Percentiles rank a stretch among this genome's conserved stretches.
phyloP scores from a whole-genome alignment of 768 basidiomycete genomes.

The Gymnopilus junonius region DNA sequence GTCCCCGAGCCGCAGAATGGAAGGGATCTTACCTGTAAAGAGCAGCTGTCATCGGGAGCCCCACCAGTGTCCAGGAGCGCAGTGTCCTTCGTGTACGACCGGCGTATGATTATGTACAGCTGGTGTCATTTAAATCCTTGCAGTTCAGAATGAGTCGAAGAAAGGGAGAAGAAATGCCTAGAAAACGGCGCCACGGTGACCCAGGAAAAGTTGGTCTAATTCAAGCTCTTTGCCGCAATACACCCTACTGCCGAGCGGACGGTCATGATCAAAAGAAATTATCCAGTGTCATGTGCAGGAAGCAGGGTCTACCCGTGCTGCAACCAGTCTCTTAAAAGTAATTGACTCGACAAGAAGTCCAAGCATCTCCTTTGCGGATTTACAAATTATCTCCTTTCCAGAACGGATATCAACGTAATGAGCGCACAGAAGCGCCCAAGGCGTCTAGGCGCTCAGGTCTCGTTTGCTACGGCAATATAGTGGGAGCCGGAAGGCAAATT shows the following conservation, averaged over 20 bases:
- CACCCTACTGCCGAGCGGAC: neutral
- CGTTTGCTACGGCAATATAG: neutral
- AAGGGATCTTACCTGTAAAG: neutral
- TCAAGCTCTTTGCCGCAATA: neutral
- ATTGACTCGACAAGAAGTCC: neutral
- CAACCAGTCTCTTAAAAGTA: neutral
- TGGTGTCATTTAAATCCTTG: neutral
- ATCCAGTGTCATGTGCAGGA: neutral
- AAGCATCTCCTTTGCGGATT: neutral
- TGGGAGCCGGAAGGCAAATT: neutral
- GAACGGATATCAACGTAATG: neutral
- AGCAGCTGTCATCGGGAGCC: neutral
- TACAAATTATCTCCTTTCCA: neutral
- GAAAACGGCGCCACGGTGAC: neutral
- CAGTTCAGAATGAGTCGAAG: neutral
- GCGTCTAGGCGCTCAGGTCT: neutral
- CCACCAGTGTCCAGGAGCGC: neutral
- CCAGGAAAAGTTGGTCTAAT: neutral
- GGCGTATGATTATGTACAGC: neutral
- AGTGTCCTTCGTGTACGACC: neutral
- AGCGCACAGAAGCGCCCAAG: neutral
- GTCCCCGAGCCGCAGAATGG: neutral
- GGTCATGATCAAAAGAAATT: neutral
- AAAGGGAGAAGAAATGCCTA: neutral
- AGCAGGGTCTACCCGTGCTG: neutral